phyloP scores from a whole-genome alignment of 2,329 filamentous ascomycete genomes.

The Beauveria bassiana region DNA sequence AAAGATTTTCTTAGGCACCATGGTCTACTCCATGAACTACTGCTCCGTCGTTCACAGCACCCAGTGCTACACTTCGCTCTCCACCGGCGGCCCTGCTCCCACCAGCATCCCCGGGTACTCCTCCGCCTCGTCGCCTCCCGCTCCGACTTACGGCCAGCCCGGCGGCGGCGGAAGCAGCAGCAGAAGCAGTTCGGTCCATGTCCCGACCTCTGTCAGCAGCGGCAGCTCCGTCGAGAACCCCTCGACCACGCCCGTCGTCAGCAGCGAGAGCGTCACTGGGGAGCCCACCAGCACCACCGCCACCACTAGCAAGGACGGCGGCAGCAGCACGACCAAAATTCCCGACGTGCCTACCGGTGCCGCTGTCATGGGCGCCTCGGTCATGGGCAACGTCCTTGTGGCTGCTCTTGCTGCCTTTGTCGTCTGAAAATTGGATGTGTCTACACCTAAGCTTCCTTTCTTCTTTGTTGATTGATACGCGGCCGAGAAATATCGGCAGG shows the following conservation, averaged over 20 bases:
- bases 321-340: neutral
- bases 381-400: slow-evolving; percentile 5
- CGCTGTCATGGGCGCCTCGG: neutral
- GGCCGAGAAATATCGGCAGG: neutral
- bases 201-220: slow-evolving; percentile 3
- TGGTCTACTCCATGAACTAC: slow-evolving; percentile 28
- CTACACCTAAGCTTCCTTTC: neutral
- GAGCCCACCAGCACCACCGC: slow-evolving; percentile 13
- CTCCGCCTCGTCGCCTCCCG: neutral
- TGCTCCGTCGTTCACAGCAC: slow-evolving; percentile 29
- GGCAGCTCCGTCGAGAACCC: slow-evolving; percentile 14
- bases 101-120: neutral
- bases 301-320: slow-evolving; percentile 11
- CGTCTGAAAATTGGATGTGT: neutral
- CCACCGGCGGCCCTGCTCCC: slow-evolving; percentile 17
- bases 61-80: slow-evolving; percentile 24
- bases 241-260: slow-evolving; percentile 8
- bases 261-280: slow-evolving; percentile 12
- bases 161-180: neutral
- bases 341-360: slow-evolving; percentile 9
- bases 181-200: slow-evolving; percentile 9
- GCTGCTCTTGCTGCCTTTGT: slow-evolving; percentile 2
- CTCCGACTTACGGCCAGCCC: slow-evolving; percentile 5
- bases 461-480: neutral
- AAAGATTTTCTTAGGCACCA: slow-evolving; percentile 17